A percentile compares a stretch with the other conserved stretches of the same genome.
Conservation (phyloP, 169 alveolate genomes). For the Babesia bigemina region DNA sequence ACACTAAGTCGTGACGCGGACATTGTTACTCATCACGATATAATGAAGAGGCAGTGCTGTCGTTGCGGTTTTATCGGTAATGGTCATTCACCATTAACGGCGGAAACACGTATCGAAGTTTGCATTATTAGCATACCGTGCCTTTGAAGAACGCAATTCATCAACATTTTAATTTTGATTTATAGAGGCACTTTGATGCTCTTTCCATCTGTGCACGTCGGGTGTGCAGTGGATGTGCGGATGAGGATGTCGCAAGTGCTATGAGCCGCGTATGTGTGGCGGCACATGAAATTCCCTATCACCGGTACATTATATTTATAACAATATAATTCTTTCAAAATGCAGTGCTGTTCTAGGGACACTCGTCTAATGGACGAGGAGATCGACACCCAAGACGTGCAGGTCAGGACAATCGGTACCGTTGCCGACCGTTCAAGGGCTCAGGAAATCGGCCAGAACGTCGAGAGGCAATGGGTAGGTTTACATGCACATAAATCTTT, state of each 20-base stretch:
- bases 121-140: too few species aligned
- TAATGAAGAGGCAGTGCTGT: too few species aligned
- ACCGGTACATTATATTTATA: not conserved
- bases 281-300: conserved; percentile 19
- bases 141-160: not conserved
- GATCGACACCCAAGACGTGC: conserved; percentile 44
- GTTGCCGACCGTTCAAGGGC: conserved; percentile 75
- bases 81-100: too few species aligned
- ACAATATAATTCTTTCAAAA: conserved; percentile 5
- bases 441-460: conserved; percentile 60
- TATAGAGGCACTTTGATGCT: conserved; percentile 23
- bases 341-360: conserved; percentile 61
- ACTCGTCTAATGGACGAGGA: conserved; percentile 65
- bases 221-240: conserved; percentile 44
- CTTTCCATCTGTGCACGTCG: conserved; percentile 26
- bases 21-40: too few species aligned
- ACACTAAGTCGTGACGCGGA: too few species aligned
- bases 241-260: conserved; percentile 25
- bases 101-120: too few species aligned
- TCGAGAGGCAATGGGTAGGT: conserved; percentile 72
- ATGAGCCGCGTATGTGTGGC: conserved; percentile 13
- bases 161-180: not conserved
- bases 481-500: not conserved
- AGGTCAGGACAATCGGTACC: conserved; percentile 63
- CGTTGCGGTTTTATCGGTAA: too few species aligned